phyloP scores from a whole-genome alignment of 257 asterid species.

The Solanum piurae region DNA sequence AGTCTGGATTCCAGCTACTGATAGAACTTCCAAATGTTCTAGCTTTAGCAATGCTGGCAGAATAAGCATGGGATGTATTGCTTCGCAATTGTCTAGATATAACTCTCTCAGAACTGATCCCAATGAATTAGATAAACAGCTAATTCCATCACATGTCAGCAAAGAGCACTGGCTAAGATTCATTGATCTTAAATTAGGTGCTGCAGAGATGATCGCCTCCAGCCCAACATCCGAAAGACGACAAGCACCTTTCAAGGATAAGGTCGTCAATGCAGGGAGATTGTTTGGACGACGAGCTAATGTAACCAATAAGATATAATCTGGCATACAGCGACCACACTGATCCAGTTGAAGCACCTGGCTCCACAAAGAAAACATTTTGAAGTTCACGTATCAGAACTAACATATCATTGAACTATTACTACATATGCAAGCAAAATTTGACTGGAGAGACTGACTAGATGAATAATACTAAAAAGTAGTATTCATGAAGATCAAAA shows the following conservation, averaged over 20 bases:
- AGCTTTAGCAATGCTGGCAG: slow-evolving; percentile 61
- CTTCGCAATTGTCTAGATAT: slow-evolving; percentile 56
- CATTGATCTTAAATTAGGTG: slow-evolving; percentile 71
- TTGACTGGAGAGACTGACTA: not conserved
- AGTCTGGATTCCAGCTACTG: slow-evolving; percentile 57
- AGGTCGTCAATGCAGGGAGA: slow-evolving; percentile 51
- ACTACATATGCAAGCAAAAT: not conserved
- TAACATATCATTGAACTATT: not conserved
- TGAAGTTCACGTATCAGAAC: slow-evolving; percentile 1
- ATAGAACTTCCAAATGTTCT: slow-evolving; percentile 72
- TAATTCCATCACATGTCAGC: slow-evolving; percentile 66
- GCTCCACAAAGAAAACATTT: slow-evolving; percentile 15
- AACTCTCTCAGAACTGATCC: slow-evolving; percentile 63
- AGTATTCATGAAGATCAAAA: not conserved
- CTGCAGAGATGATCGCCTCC: slow-evolving; percentile 50
- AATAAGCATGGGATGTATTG: slow-evolving; percentile 60
- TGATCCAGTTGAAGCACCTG: slow-evolving; percentile 88
- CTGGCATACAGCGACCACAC: slow-evolving; percentile 74
- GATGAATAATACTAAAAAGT: not conserved
- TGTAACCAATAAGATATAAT: slow-evolving; percentile 36
- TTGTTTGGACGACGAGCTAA: slow-evolving; percentile 47
- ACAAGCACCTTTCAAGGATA: slow-evolving; percentile 88
- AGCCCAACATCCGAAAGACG: slow-evolving; percentile 83
- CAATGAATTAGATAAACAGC: slow-evolving; percentile 41
- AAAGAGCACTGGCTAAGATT: slow-evolving; percentile 79